Base-by-base conservation (phyloP, 1,284 basidiomycete species). In the Limonomyces culmigenus region DNA sequence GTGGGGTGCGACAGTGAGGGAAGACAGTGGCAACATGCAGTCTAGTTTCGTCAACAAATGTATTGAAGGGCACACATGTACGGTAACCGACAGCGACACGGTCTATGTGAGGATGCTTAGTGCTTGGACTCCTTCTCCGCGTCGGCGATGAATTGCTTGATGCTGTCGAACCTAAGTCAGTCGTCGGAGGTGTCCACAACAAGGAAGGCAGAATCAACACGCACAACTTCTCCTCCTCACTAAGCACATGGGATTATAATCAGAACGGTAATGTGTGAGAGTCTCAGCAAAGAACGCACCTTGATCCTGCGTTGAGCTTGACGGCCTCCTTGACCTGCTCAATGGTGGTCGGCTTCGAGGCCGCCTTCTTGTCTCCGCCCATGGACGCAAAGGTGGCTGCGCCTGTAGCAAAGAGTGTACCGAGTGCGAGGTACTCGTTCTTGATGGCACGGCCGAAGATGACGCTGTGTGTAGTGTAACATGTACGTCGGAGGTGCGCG, bases 71-170 rank as follows among this genome's bases (percentile, higher is more conserved):
- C n/a, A n/a, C n/a, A n/a, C n/a, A n/a, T n/a, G n/a, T n/a, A n/a
- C n/a, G n/a, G n/a, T n/a, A n/a, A n/a, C n/a, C n/a, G n/a, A n/a
- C n/a, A n/a, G n/a, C n/a, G n/a, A n/a, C n/a, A n/a, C n/a, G n/a
- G n/a, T n/a, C n/a, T n/a, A n/a, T n/a, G n/a, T n/a, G n/a, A n/a
- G n/a, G n/a, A n/a, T n/a, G n/a, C n/a, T n/a, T n/a, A n/a, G n/a
- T n/a, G n/a, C n/a, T n/a, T n/a, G n/a, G n/a, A n/a, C 50, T 69
- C 75, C 58, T 78, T 80, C 62, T 84, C 80, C 34, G 80, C 80
- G 49, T 81, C 79, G 39, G 66, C 72, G 43, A 85, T 66, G 51
- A 80, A 85, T 37, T 72, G 70, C 54, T 66, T 63, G 59, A 85
- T 81, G 52, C 79, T 84, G 60, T 62, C 48, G 43, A 63, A 52